phyloP scores from a whole-genome alignment of 225 moss, liverwort and hornwort species.

The Physcomitrellopsis africana region DNA sequence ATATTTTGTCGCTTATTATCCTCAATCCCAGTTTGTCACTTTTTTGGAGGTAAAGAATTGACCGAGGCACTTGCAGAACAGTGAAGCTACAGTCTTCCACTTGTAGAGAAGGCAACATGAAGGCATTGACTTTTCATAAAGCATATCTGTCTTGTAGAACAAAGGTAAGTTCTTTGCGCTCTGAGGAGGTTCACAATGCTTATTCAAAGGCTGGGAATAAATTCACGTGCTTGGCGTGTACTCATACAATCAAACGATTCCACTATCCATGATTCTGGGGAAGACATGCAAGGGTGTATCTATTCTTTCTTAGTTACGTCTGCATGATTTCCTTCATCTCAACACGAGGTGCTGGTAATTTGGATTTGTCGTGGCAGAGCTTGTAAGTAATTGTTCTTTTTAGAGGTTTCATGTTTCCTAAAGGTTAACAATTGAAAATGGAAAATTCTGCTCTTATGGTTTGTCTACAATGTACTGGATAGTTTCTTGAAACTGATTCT shows the following conservation, averaged over 20 bases:
- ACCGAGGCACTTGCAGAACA: conserved; percentile 13
- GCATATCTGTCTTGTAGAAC: too few relatives aligned
- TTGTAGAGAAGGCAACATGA: neutral
- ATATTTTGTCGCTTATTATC: conserved; percentile 17
- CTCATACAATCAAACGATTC: neutral
- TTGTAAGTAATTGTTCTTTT: neutral
- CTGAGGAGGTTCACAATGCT: neutral
- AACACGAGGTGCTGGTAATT: conserved; percentile 20
- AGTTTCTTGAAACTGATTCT: too few relatives aligned
- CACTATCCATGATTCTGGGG: neutral
- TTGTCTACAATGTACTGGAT: too few relatives aligned
- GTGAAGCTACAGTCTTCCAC: neutral
- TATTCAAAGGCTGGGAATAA: neutral
- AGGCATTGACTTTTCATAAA: conserved; percentile 12
- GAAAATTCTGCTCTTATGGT: neutral
- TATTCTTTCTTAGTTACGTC: conserved; percentile 20
- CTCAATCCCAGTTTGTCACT: conserved; percentile 12
- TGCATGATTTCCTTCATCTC: conserved; percentile 16
- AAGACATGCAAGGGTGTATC: conserved; percentile 32
- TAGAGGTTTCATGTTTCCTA: conserved; percentile 2
- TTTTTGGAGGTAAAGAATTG: conserved; percentile 17
- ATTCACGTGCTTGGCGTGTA: neutral
- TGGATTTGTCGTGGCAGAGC: conserved; percentile 22
- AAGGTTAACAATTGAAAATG: conserved; percentile 4
- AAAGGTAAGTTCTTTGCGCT: neutral